Base-by-base conservation (phyloP, 1,284 basidiomycete species). In the Golubevia pallescens region DNA sequence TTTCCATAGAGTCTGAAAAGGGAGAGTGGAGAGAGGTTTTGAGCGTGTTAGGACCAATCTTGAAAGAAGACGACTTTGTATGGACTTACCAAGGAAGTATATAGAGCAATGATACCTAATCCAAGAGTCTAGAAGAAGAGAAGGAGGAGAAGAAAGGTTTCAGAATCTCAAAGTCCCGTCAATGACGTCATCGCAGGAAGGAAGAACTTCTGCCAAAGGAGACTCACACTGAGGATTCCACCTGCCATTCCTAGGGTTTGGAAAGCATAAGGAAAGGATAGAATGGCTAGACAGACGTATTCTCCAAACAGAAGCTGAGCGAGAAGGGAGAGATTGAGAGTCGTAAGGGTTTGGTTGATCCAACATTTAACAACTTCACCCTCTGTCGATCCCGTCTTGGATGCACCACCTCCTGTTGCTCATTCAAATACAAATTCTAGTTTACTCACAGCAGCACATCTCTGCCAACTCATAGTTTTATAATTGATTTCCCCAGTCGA, bases 1-100 rank as follows among this genome's bases (percentile, higher is more conserved):
- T 2, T 86, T 84, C 88, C 89, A 89, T 6, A 90, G 87, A 21
- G 89, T 84, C 57, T 88, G 86, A 3, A 88, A 87, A 0, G 87
- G n/a, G n/a, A 42, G 28, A 28, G 28, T 28, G 28, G 28, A 28
- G 28, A 28, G 28, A 28, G 28, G 28, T 28, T 28, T 28, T 28
- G 28, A 28, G 28, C 28, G 28, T 28, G 28, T 28, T 28, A 28
- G 28, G 28, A 28, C 28, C 28, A 28, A 28, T 28, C 28, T 28
- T 28, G 28, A 28, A 28, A 28, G 28, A 28, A 28, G 28, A 28
- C 28, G n/a, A n/a, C n/a, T n/a, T n/a, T n/a, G n/a, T n/a, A n/a
- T n/a, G n/a, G n/a, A 34, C 57, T 34, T 10, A 61, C 74, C 20
- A 81, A 63, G 10, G 75, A 78, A 3, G 81, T 83, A 60, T 80